Percentiles rank a stretch among this genome's conserved stretches.
These are phyloP conservation scores for Clonostachys rosea DNA, from an alignment of 2,329 filamentous ascomycete genomes.

Conservation along the genomic window DNA sequence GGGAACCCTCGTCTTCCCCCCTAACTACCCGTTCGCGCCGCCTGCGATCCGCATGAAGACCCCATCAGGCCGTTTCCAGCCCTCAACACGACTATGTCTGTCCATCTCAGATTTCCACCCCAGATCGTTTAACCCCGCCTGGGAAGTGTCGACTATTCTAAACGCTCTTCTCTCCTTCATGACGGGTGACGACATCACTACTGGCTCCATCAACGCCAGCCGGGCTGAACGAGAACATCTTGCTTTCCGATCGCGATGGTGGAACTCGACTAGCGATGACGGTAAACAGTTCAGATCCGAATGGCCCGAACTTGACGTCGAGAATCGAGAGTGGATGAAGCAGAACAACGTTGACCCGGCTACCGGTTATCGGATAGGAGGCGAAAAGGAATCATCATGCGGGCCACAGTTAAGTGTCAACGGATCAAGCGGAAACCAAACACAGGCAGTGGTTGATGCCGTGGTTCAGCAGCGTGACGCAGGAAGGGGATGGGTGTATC, in stretches of 20 bases:
- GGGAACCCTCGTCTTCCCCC: conserved; percentile 92
- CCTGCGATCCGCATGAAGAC: conserved; percentile 99
- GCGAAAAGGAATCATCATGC: conserved; percentile 46
- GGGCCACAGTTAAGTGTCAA: conserved; percentile 55
- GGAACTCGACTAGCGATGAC: conserved; percentile 94
- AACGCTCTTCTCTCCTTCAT: conserved; percentile 95
- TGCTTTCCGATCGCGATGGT: conserved; percentile 80
- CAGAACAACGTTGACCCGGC: conserved; percentile 72
- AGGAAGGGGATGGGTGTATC: conserved; percentile 75
- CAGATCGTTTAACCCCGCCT: conserved; percentile 95
- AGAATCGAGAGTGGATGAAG: conserved; percentile 91
- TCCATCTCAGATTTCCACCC: conserved; percentile 98
- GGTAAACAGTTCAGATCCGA: conserved; percentile 85
- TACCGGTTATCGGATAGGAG: conserved; percentile 59
- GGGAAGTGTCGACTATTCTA: conserved; percentile 95
- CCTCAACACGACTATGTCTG: conserved; percentile 85
- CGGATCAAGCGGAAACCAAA: conserved; percentile 52
- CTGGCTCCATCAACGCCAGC: conserved; percentile 76
- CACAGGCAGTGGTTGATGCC: conserved; percentile 71
- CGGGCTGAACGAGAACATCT: conserved; percentile 74
- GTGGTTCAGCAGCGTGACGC: conserved; percentile 73
- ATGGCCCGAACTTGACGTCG: conserved; percentile 83
- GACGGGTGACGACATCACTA: conserved; percentile 99
- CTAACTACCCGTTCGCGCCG: conserved; percentile 95
- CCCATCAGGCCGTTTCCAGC: conserved; percentile 90